Conservation (phyloP, 2,329 filamentous ascomycete genomes). For the Fusarium sp. region DNA sequence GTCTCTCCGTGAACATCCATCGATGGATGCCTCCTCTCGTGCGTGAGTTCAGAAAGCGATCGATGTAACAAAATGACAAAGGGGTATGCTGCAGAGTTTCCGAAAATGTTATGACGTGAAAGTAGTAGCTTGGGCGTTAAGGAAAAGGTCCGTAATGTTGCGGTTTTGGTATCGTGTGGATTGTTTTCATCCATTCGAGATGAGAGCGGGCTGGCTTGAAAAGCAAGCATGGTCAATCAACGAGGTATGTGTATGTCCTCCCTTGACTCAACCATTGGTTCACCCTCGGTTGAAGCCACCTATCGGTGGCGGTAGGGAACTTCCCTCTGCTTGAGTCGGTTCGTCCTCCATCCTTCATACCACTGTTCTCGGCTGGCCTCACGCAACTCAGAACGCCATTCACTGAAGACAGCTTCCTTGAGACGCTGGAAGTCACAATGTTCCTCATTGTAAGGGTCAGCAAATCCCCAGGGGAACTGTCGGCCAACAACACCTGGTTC, state of each 20-base stretch:
- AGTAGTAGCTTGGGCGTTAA: conserved; percentile 31
- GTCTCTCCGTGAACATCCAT: conserved; percentile 9
- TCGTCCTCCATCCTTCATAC: conserved; percentile 96
- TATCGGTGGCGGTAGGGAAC: conserved; percentile 52
- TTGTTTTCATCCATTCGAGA: conserved; percentile 20
- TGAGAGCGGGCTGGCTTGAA: conserved; percentile 7
- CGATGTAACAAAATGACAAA: conserved; percentile 41
- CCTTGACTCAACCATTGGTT: conserved; percentile 10
- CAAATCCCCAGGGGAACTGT: conserved; percentile 96
- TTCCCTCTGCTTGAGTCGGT: conserved; percentile 68
- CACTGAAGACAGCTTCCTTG: conserved; percentile 90
- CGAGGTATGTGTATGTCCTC: conserved; percentile 4
- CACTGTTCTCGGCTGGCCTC: conserved; percentile 91
- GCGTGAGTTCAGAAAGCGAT: conserved; percentile 31
- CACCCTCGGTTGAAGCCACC: conserved; percentile 12
- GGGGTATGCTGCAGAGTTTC: conserved; percentile 53
- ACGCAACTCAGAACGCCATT: conserved; percentile 92
- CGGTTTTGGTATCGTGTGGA: conserved; percentile 33
- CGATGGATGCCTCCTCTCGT: conserved; percentile 21
- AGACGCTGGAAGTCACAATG: conserved; percentile 95
- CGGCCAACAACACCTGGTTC: conserved; percentile 84
- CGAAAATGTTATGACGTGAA: conserved; percentile 40
- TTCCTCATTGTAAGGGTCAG: conserved; percentile 88
- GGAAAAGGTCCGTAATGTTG: conserved; percentile 35
- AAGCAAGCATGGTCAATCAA: conserved; percentile 10